These are phyloP conservation scores for Boletales sp. DNA, from an alignment of 768 basidiomycete species.

Conservation along the genomic window DNA sequence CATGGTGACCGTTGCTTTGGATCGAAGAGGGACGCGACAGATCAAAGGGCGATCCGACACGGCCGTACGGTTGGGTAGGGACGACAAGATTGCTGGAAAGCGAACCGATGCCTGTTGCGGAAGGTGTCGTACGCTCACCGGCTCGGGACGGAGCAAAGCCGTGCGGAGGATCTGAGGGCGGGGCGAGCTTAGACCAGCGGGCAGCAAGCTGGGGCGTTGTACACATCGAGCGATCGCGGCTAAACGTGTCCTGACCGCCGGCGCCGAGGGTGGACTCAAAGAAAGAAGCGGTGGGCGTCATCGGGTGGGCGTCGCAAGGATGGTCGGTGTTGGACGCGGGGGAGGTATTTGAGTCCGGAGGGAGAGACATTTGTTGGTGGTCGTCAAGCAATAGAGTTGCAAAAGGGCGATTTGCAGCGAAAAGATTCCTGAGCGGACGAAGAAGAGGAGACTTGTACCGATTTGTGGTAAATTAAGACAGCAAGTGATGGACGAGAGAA, in stretches of 20 bases:
- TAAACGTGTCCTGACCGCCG: background rate
- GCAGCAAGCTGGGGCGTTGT: background rate
- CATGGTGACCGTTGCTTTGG: slow-evolving; percentile 5
- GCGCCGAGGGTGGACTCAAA: slow-evolving; percentile 1
- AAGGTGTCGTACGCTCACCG: background rate
- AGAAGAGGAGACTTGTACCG: slow-evolving; percentile 11
- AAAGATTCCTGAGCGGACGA: slow-evolving; percentile 15
- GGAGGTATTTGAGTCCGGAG: slow-evolving; percentile 27
- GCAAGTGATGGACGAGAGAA: slow-evolving; percentile 13
- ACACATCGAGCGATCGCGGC: slow-evolving; percentile 5
- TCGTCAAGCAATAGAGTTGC: slow-evolving; percentile 28
- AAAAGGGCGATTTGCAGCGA: slow-evolving; percentile 29
- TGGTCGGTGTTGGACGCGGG: background rate
- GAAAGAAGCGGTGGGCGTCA: slow-evolving; percentile 11
- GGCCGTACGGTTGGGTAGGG: background rate
- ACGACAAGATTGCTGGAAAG: slow-evolving; percentile 3
- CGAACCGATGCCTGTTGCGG: background rate
- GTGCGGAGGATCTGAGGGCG: background rate
- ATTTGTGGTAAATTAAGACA: slow-evolving; percentile 14
- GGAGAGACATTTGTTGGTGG: slow-evolving; percentile 27
- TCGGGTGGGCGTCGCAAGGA: slow-evolving; percentile 12
- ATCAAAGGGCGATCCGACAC: slow-evolving; percentile 29
- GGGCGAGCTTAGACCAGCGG: slow-evolving; percentile 7
- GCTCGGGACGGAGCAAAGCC: slow-evolving; percentile 1
- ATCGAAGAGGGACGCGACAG: slow-evolving; percentile 24